Evolutionary conservation across 179 eudicot genomes (phyloP).

Genomic region (Vitellaria paradoxa): DNA sequence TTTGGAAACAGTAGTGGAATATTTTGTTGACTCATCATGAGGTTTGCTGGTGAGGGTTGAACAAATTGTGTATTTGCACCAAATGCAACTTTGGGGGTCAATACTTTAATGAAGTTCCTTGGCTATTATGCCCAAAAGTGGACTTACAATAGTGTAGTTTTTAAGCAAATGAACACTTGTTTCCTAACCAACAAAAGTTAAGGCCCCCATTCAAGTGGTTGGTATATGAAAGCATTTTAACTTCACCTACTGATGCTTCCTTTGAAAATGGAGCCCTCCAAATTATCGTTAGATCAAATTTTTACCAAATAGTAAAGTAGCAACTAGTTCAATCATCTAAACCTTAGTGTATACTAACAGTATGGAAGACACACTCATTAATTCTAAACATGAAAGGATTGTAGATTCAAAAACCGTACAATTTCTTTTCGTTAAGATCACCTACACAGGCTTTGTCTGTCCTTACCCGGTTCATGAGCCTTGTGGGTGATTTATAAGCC

Average conservation of each 20-base stretch:
- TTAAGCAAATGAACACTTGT: constrained; percentile 15
- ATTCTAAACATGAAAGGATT: too few species aligned
- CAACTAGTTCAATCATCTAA: neutral
- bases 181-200: neutral
- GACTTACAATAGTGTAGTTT: neutral
- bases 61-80: neutral
- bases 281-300: neutral
- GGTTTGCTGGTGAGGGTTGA: neutral
- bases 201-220: neutral
- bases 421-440: too few species aligned
- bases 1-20: neutral
- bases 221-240: neutral
- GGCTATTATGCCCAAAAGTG: neutral
- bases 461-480: too few species aligned
- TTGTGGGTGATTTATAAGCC: too few species aligned
- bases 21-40: neutral
- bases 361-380: too few species aligned
- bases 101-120: too few species aligned
- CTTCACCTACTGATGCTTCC: neutral
- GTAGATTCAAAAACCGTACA: too few species aligned
- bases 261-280: neutral
- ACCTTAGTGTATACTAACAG: too few species aligned
- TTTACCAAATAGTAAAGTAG: neutral
- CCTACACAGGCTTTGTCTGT: too few species aligned
- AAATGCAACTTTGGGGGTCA: neutral